Evolutionary conservation across 2,329 filamentous ascomycete genomes (phyloP), one percentile per base, ranked within the genome.

Genomic region (Apiospora malaysiana): DNA sequence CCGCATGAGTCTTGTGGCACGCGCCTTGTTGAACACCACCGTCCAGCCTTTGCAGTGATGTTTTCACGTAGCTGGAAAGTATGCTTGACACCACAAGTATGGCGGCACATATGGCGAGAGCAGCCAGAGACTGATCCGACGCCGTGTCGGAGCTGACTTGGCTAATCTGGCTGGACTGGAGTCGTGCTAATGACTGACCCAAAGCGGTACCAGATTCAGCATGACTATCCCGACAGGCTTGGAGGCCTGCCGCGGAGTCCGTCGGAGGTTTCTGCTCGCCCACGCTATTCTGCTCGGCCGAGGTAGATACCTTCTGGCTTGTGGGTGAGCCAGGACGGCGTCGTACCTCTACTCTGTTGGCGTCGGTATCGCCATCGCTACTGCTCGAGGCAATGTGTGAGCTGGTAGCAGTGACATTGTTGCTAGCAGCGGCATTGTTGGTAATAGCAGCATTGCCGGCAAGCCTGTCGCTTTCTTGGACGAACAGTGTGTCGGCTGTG

Each of bases 81-180:
- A 63, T 63, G 32, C 18, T 32, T 4, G 56, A 63, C 8, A 63
- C 32, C 56, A 63, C 32, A 40, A 40, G n/a, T 21, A 63, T 63
- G 27, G 56, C 56, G 56, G 56, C 32, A 32, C 27, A 63, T 40
- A 63, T 63, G 56, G 32, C 56, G 37, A 63, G 56, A 63, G 56
- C 32, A 40, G 56, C 56, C 8, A 63, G 32, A 21, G 56, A 63
- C 56, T 63, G 56, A 18, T n/a, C 32, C 8, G 32, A n/a, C 2
- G 40, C 56, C 4, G 27, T n/a, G 4, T 32, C 18, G n/a, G 56
- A 63, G 32, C 56, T 21, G 18, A 6, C 12, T 32, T 63, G 56
- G 56, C 27, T 63, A 40, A 37, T 16, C 16, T 37, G 27, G 5
- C 18, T 63, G 27, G 27, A 21, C 27, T 63, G 56, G 27, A 40